Percentiles rank a stretch among this genome's conserved stretches.
Conservation (phyloP, 495 filamentous ascomycete species). For the Chaetomidium leptoderma region DNA sequence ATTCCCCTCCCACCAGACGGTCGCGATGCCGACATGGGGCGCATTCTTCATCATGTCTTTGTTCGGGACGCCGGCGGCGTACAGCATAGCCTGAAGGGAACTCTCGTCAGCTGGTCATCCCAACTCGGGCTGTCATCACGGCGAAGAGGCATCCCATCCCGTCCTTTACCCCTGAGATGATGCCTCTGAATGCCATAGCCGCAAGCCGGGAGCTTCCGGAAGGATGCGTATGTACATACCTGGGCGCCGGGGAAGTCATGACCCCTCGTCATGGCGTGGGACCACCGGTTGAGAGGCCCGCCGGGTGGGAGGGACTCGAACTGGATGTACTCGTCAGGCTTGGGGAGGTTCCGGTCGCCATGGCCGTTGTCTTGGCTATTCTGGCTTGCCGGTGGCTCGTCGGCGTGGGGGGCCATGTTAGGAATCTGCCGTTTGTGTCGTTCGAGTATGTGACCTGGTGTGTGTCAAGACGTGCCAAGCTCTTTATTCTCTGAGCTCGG, state of each 20-base stretch:
- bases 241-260: conserved; percentile 95
- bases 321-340: conserved; percentile 43
- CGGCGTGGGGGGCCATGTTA: conserved; percentile 27
- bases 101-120: not conserved
- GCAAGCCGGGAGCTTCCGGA: too few relatives aligned
- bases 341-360: conserved; percentile 33
- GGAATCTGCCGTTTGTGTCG: not conserved
- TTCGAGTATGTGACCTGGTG: too few relatives aligned
- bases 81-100: conserved; percentile 76
- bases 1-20: conserved; percentile 98
- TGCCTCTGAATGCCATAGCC: not conserved
- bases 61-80: conserved; percentile 84
- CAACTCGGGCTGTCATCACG: not conserved
- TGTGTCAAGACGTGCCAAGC: too few relatives aligned
- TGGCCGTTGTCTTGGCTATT: conserved; percentile 3
- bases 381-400: conserved; percentile 10
- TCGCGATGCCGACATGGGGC: conserved; percentile 83
- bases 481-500: too few relatives aligned
- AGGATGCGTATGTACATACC: conserved; percentile 42
- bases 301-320: conserved; percentile 42
- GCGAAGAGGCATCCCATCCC: not conserved
- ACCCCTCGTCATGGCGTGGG: conserved; percentile 46
- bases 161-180: not conserved
- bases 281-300: conserved; percentile 47
- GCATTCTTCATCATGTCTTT: conserved; percentile 81